Conservation (phyloP, 2,329 filamentous ascomycete species). For the Teratosphaeria epicoccoides region DNA sequence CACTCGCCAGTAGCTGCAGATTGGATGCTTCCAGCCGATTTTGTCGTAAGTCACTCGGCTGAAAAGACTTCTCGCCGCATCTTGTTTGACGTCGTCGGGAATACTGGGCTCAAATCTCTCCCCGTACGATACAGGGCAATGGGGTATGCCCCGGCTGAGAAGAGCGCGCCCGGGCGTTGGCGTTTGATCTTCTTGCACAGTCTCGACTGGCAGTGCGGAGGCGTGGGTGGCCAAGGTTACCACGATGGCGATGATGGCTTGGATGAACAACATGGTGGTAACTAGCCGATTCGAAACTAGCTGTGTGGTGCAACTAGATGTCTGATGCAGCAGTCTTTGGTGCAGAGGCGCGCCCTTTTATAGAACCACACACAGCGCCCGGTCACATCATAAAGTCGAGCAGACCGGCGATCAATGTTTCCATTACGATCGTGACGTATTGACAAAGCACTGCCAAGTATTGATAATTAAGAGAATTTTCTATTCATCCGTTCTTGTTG, state of each 20-base stretch:
- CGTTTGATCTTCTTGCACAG: not conserved
- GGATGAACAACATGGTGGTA: not conserved
- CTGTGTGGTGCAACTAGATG: not conserved
- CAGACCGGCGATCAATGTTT: not conserved
- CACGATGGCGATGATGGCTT: not conserved
- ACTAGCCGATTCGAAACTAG: not conserved
- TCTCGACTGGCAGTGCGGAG: not conserved
- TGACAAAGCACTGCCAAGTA: not conserved
- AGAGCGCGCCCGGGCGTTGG: not conserved
- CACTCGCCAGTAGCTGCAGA: not conserved
- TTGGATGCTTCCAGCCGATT: not conserved
- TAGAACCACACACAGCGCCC: not conserved
- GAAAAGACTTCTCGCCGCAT: not conserved
- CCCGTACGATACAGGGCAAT: not conserved
- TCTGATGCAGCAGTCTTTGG: not conserved
- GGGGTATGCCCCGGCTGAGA: not conserved
- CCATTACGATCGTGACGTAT: not conserved
- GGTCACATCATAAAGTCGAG: not conserved
- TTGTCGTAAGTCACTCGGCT: not conserved
- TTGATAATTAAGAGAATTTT: not conserved
- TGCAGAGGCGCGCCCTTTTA: not conserved
- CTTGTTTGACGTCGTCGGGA: not conserved
- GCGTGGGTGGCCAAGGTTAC: not conserved
- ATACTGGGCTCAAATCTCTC: not conserved
- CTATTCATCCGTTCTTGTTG: not conserved